Evolutionary conservation across 2,329 filamentous ascomycete species (phyloP).

Genomic region (Elsinoe arachidis): DNA sequence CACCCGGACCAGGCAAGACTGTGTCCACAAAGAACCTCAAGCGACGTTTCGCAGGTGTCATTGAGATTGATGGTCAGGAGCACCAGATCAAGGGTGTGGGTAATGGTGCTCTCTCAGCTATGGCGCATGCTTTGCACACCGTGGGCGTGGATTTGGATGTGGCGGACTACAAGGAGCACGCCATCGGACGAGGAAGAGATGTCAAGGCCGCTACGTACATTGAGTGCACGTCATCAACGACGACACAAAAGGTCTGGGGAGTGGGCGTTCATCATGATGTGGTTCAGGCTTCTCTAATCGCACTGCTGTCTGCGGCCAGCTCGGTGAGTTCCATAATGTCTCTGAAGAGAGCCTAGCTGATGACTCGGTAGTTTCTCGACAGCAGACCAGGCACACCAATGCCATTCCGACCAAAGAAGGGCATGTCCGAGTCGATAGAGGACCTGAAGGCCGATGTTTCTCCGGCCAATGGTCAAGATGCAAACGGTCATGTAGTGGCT

Average conservation of each 20-base stretch:
- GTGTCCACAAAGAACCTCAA: slow-evolving; percentile 69
- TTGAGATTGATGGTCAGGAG: slow-evolving; percentile 73
- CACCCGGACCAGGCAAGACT: slow-evolving; percentile 59
- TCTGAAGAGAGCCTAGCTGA: not conserved
- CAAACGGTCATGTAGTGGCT: slow-evolving; percentile 23
- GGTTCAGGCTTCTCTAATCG: slow-evolving; percentile 79
- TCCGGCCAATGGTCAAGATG: slow-evolving; percentile 24
- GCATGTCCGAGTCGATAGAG: slow-evolving; percentile 24
- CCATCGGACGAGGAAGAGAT: slow-evolving; percentile 69
- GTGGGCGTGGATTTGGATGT: slow-evolving; percentile 85
- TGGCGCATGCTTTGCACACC: slow-evolving; percentile 70
- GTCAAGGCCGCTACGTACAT: slow-evolving; percentile 96
- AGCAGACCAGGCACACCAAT: slow-evolving; percentile 62
- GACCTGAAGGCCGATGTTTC: slow-evolving; percentile 24
- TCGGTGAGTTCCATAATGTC: slow-evolving; percentile 53
- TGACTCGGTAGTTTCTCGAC: slow-evolving; percentile 54
- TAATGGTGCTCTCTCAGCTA: slow-evolving; percentile 81
- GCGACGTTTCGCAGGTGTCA: slow-evolving; percentile 75
- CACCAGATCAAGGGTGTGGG: slow-evolving; percentile 70
- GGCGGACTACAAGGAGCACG: slow-evolving; percentile 91
- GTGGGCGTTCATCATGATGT: slow-evolving; percentile 90
- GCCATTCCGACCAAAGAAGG: slow-evolving; percentile 50
- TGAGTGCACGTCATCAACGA: slow-evolving; percentile 65
- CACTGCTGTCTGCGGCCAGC: slow-evolving; percentile 73
- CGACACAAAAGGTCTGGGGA: slow-evolving; percentile 71